Conservation (phyloP, 331 rosid species). For the Rosa hybrid region DNA sequence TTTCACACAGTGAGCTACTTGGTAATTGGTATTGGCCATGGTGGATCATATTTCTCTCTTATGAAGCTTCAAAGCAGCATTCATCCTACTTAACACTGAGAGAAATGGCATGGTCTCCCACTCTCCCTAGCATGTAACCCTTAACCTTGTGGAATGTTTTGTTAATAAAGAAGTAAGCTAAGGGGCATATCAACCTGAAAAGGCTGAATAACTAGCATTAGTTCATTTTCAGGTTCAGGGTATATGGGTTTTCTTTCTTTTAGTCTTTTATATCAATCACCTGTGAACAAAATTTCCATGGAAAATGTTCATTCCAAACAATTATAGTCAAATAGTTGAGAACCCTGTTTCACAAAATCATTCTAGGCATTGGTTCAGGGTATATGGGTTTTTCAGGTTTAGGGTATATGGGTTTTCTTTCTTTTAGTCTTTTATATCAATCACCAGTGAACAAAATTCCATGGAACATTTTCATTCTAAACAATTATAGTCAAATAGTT, state of each 20-base stretch:
- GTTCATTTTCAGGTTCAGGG: not conserved
- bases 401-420: not conserved
- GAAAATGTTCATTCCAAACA: not conserved
- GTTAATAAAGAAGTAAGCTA: not conserved
- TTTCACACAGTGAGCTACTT: constrained; percentile 26
- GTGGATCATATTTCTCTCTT: constrained; percentile 56
- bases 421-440: not conserved
- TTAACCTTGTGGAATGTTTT: not conserved
- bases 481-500: too few species aligned
- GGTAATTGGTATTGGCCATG: constrained; percentile 27
- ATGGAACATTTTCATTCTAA: too few species aligned
- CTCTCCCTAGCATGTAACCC: not conserved
- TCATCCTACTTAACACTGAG: not conserved
- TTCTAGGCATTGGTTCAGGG: not conserved
- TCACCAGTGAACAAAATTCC: not conserved
- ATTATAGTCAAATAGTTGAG: not conserved
- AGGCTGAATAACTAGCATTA: not conserved
- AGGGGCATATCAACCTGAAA: not conserved
- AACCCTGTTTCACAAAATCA: too few species aligned
- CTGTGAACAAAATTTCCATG: not conserved
- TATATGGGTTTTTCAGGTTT: not conserved
- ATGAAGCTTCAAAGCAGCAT: constrained; percentile 34
- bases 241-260: not conserved
- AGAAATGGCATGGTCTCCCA: not conserved
- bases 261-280: not conserved